Evolutionary conservation across 108 stramenopile genomes (phyloP), one percentile per base, ranked within the genome.

Genomic region (Craspedostauros australis): DNA sequence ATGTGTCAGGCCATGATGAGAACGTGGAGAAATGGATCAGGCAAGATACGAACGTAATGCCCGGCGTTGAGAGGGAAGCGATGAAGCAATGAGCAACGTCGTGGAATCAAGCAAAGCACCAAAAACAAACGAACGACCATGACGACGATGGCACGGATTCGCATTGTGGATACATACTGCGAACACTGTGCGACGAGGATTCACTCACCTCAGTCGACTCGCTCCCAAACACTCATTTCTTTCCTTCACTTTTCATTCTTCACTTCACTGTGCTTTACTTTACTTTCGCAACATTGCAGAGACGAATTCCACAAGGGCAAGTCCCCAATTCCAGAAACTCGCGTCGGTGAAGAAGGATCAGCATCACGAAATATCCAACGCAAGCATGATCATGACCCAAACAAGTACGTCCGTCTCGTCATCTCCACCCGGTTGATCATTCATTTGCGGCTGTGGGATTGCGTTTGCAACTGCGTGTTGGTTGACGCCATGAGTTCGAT

Each of bases 331-430:
- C 87, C 87, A 31, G 87, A 89, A 64, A 84, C 87, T 22, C 77
- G 62, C 25, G 76, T 47, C 16, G 66, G 40, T 18, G 73, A 66
- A 28, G 87, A 82, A 42, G 87, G 83, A 59, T 76, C 73, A 3
- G 55, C 87, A 20, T 59, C 70, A 15, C 62, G 87, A 27, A 89
- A 89, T 46, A 89, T 89, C 51, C 42, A 70, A 28, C 66, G 87
- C 63, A 89, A 89, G 72, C 70, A 76, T 29, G 64, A 76, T 46
- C 71, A 69, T 42, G 73, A 84, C 58, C 82, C 82, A 21, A 21
- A 55, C 62, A 62, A 57, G 76, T 77, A 24, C 63, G 67, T 66
- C 14, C 46, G 18, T 19, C 12, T 29, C 40, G 19, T 18, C 45
- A 25, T n/a, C n/a, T n/a, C n/a, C n/a, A n/a, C n/a, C n/a, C n/a